Conservation (phyloP, 1,139 yeast genomes). For the Blastobotrys raffinosifermentans region DNA sequence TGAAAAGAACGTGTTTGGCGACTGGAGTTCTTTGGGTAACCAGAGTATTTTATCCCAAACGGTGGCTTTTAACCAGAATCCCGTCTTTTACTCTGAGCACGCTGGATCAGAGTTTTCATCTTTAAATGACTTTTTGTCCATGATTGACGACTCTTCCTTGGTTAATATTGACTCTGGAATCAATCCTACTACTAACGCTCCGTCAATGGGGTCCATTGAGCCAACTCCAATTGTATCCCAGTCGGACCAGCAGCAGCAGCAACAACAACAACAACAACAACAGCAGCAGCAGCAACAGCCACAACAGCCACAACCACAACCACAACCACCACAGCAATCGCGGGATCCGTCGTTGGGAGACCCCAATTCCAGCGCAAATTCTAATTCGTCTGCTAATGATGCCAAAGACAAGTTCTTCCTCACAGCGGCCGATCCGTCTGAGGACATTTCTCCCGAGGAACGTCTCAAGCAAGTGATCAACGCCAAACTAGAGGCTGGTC, state of each 20-base stretch:
- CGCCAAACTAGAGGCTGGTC: slow-evolving; percentile 91
- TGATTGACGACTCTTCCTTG: slow-evolving; percentile 76
- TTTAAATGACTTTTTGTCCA: slow-evolving; percentile 78
- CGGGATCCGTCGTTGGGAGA: slow-evolving; percentile 3
- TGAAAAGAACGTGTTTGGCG: slow-evolving; percentile 10
- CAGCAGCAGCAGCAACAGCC: slow-evolving; percentile 11
- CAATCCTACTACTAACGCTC: too few relatives aligned
- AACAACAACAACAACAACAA: too few relatives aligned
- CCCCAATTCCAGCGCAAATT: slow-evolving; percentile 6
- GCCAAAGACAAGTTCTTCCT: slow-evolving; percentile 90
- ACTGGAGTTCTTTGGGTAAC: slow-evolving; percentile 23
- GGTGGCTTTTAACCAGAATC: slow-evolving; percentile 27
- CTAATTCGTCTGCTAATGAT: slow-evolving; percentile 41
- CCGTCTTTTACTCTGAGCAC: slow-evolving; percentile 81
- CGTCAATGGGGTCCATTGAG: too few relatives aligned
- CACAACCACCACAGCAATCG: neutral
- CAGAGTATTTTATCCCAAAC: slow-evolving; percentile 23
- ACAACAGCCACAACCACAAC: slow-evolving; percentile 6
- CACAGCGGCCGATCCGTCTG: slow-evolving; percentile 96
- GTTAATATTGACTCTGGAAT: slow-evolving; percentile 5
- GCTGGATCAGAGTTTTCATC: slow-evolving; percentile 93
- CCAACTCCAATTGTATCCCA: neutral
- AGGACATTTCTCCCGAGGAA: slow-evolving; percentile 92
- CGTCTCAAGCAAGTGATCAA: slow-evolving; percentile 90
- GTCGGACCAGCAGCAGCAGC: slow-evolving; percentile 1